These are phyloP conservation scores for Ceratocystis lukuohia DNA, from an alignment of 2,329 filamentous ascomycete species.

Conservation along the genomic window DNA sequence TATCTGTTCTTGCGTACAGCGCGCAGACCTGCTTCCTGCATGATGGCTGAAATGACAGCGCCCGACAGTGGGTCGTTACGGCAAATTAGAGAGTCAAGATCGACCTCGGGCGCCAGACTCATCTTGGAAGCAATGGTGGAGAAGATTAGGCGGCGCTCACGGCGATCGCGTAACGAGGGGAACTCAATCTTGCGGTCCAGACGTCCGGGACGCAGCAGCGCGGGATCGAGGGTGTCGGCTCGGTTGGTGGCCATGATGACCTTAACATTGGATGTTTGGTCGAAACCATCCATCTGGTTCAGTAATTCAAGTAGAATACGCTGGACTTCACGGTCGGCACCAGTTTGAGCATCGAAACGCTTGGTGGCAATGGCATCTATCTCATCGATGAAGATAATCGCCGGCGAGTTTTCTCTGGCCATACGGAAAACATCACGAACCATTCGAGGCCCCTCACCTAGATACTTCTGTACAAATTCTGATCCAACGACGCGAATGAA, in stretches of 20 bases:
- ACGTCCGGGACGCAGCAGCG: constrained; percentile 83
- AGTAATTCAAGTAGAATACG: constrained; percentile 93
- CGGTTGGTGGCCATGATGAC: constrained; percentile 99
- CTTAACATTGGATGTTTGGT: constrained; percentile 97
- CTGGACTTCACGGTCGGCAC: constrained; percentile 94
- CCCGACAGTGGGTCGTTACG: constrained; percentile 91
- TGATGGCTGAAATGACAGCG: constrained; percentile 93
- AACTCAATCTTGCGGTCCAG: constrained; percentile 98
- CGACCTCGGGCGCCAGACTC: constrained; percentile 91
- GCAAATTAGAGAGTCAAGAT: constrained; percentile 90
- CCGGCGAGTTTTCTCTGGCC: constrained; percentile 94
- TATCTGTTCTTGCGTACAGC: constrained; percentile 96
- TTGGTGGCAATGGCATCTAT: constrained; percentile 98
- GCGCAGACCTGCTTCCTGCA: constrained; percentile 93
- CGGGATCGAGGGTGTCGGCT: constrained; percentile 91
- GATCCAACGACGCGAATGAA: constrained; percentile 98
- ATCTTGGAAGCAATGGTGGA: constrained; percentile 94
- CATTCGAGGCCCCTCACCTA: constrained; percentile 96
- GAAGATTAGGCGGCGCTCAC: constrained; percentile 94
- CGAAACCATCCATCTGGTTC: constrained; percentile 99
- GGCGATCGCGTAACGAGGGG: constrained; percentile 81
- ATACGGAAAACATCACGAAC: constrained; percentile 98
- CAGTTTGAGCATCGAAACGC: constrained; percentile 96
- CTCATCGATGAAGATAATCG: constrained; percentile 99
- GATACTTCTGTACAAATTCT: constrained; percentile 97